Evolutionary conservation across 805 yeast species (phyloP), one percentile per base, ranked within the genome.

Genomic region (Pichia californica): DNA sequence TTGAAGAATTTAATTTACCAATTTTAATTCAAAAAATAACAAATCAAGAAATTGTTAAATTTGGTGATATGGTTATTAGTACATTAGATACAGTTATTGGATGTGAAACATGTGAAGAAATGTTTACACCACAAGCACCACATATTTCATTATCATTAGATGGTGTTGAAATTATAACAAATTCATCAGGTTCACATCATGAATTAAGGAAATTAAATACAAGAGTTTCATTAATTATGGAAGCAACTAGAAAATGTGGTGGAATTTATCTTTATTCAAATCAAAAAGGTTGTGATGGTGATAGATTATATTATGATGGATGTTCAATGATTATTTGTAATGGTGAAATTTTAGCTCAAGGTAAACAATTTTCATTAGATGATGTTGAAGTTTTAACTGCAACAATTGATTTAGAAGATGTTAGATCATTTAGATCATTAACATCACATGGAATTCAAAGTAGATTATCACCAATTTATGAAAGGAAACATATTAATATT

Each of bases 251-350:
- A 42, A 88, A 93, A 64, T 89, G 97, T 59, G 99, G 99, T 41
- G 99, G 99, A 29, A 78, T 93, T 23, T 93, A 93, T 55, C 68
- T 93, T 38, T 93, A 93, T 56, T 77, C 98, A 15, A 93, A 93
- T 64, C 99, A 94, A 66, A 81, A 84, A 52, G 99, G 99, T 3
- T 93, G 99, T 62, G 99, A 93, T 61, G 99, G 99, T 53, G 99
- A 94, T 59, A 73, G 99, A 46, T 67, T 93, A 35, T 93, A 93
- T 64, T 93, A 93, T 59, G 99, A 93, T 62, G 99, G 99, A 0
- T 87, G 96, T 68, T 96, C 99, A 0, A 69, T 88, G 56, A 93
- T 94, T 59, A 88, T 88, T 7, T 86, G 89, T 36, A 93, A 94
- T 60, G 99, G 99, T 29, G 67, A 79, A 48, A 81, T 94, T 49